Conservation (phyloP, 352 stramenopile genomes). For the Thalassiosira livingstoniorum region DNA sequence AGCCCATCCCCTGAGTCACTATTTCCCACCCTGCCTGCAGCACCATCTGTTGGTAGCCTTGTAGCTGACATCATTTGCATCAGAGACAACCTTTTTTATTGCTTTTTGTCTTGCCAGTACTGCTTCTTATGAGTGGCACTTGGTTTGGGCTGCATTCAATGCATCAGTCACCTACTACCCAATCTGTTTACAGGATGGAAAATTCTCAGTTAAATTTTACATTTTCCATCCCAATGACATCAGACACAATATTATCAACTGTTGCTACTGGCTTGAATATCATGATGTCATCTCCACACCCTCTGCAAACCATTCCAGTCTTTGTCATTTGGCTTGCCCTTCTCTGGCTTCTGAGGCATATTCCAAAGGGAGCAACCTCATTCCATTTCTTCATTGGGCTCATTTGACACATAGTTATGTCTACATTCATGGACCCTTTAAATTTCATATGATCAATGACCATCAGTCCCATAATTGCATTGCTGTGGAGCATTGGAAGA, state of each 20-base stretch:
- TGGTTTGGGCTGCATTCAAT: slow-evolving; percentile 1
- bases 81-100: slow-evolving; percentile 3
- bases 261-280: slow-evolving; percentile 18
- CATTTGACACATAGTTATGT: not conserved
- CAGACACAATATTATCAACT: slow-evolving; percentile 2
- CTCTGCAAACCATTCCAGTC: not conserved
- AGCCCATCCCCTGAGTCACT: not conserved
- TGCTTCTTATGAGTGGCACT: not conserved
- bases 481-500: not conserved
- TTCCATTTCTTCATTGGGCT: not conserved
- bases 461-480: slow-evolving; percentile 6
- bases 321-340: not conserved
- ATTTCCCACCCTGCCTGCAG: not conserved
- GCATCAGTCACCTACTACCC: not conserved
- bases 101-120: not conserved
- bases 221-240: slow-evolving; percentile 9
- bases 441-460: slow-evolving; percentile 5
- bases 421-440: slow-evolving; percentile 23
- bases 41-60: not conserved
- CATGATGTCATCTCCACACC: not conserved
- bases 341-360: not conserved
- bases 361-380: not conserved
- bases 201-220: slow-evolving; percentile 22
- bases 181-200: slow-evolving; percentile 11
- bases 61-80: not conserved